These are phyloP conservation scores for Colletotrichum camelliae DNA, from an alignment of 2,329 filamentous ascomycete genomes.

Conservation along the genomic window DNA sequence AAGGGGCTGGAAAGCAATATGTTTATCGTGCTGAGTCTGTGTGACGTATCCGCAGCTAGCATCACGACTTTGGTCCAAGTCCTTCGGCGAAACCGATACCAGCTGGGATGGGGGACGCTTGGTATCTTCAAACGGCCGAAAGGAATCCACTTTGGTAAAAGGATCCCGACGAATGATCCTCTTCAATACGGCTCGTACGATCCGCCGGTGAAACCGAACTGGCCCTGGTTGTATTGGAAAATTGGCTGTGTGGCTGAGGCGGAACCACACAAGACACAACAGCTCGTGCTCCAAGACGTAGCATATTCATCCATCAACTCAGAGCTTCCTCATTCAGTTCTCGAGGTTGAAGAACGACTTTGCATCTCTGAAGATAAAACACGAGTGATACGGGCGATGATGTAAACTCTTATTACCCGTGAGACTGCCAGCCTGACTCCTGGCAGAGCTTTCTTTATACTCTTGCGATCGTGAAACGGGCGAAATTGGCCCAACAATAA, in stretches of 20 bases:
- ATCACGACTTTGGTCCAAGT: not conserved
- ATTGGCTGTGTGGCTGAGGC: not conserved
- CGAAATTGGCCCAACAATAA: not conserved
- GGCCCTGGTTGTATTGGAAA: not conserved
- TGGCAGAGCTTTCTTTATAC: not conserved
- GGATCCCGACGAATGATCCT: not conserved
- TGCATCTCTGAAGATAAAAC: not conserved
- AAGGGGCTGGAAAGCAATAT: not conserved
- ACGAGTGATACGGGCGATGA: not conserved
- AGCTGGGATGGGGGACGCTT: not conserved
- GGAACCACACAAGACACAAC: not conserved
- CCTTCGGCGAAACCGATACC: not conserved
- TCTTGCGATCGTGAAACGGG: not conserved
- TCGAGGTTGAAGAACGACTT: not conserved
- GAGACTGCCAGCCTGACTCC: not conserved
- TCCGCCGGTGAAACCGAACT: not conserved
- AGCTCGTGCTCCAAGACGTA: not conserved
- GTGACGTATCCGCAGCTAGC: not conserved
- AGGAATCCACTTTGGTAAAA: not conserved
- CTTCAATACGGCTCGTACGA: not conserved
- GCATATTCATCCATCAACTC: not conserved
- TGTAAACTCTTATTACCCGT: slow-evolving; percentile 3
- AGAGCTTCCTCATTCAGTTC: not conserved
- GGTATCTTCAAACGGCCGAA: not conserved
- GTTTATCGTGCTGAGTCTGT: not conserved